Evolutionary conservation across 768 basidiomycete species (phyloP), one percentile per base, ranked within the genome.

Genomic region (Hygrophorus pudorinus): DNA sequence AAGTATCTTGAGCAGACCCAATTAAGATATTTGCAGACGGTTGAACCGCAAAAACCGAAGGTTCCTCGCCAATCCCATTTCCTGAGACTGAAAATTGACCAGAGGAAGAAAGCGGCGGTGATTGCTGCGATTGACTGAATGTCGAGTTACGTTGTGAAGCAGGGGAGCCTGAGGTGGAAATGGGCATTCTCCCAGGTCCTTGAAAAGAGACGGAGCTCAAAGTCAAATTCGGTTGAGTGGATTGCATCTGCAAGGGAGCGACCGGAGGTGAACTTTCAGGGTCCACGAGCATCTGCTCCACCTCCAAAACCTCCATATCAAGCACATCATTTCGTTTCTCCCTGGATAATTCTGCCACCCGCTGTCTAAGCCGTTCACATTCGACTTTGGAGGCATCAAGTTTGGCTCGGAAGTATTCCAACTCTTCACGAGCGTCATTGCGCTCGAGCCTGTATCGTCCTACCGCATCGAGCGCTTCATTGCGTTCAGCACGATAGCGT

Each of bases 401-500:
- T 28, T 65, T 64, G 37, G 47, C 48, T 41, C 45, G 44, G 10
- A 51, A 37, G 12, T 48, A 27, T 5, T 44, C 42, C 8, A 65
- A 51, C 21, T 62, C 59, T 5, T 66, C 65, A 43, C 59, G 63
- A 12, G 56, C 55, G 16, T 64, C 56, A 42, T 57, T 58, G 41
- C 59, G 57, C 56, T 67, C 65, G 45, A 56, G 42, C 43, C 55
- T 59, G 44, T 54, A 58, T 17, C 34, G 42, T 29, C 51, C 11
- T 27, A 54, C 54, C 32, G 59, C 59, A 5, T 65, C 64, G 47
- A 59, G 57, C 5, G 61, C 57, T 30, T 64, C 63, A 41, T 59
- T 61, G 43, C 64, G 60, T 56, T 68, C 65, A 38, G 53, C 47
- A 36, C 58, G 62, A 44, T 55, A 58, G 32, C 50, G 59, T 39